phyloP scores from a whole-genome alignment of 768 basidiomycete species.

The Tricholomella constricta region DNA sequence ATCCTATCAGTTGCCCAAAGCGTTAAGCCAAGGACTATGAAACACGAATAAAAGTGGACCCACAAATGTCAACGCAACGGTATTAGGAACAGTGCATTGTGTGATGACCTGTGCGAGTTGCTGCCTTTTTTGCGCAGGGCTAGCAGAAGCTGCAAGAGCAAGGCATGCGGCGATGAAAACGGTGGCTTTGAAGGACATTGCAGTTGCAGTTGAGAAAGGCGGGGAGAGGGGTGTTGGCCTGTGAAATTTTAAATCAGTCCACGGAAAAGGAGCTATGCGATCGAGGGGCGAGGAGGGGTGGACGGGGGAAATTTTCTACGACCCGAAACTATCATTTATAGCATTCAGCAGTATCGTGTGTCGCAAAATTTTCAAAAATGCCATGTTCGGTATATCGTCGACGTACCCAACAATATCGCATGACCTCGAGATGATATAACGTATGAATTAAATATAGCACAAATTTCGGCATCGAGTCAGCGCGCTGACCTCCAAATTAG shows the following conservation, averaged over 20 bases:
- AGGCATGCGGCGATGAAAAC: constrained; percentile 11
- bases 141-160: constrained; percentile 18
- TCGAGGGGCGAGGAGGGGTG: too few relatives aligned
- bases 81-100: constrained; percentile 36
- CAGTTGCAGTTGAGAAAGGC: background rate
- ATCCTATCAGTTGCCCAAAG: constrained; percentile 29
- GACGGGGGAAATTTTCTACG: too few relatives aligned
- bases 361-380: too few relatives aligned
- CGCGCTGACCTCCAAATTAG: too few relatives aligned
- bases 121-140: constrained; percentile 17
- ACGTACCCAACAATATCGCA: background rate
- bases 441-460: background rate
- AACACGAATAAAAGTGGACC: constrained; percentile 11
- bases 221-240: background rate
- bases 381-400: background rate
- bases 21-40: background rate
- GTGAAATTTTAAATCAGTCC: too few relatives aligned
- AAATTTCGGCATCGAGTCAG: background rate
- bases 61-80: constrained; percentile 44
- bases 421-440: background rate
- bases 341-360: too few relatives aligned
- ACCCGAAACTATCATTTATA: too few relatives aligned
- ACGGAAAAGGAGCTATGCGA: too few relatives aligned
- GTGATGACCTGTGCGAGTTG: constrained; percentile 32
- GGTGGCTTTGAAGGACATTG: background rate